A percentile compares a stretch with the other conserved stretches of the same genome.
Conservation (phyloP, 768 basidiomycete genomes). For the Tricholoma saponaceum region DNA sequence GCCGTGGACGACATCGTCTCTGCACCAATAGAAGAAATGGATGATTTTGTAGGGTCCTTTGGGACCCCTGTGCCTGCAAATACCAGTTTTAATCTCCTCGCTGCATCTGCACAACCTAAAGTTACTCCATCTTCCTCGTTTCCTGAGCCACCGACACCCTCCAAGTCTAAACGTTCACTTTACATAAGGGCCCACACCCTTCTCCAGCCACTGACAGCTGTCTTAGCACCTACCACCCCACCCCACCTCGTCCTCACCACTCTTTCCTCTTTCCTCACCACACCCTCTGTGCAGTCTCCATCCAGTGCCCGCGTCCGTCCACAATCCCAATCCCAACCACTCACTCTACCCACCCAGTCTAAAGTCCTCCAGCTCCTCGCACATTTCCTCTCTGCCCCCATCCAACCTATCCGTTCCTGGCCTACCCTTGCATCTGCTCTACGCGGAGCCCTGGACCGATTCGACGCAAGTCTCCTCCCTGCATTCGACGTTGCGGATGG, state of each 20-base stretch:
- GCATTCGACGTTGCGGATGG: slow-evolving; percentile 88
- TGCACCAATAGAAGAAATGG: slow-evolving; percentile 38
- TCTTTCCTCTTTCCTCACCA: slow-evolving; percentile 40
- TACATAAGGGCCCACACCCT: slow-evolving; percentile 66
- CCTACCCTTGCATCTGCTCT: slow-evolving; percentile 58
- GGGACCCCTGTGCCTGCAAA: background rate
- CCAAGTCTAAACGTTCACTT: slow-evolving; percentile 27
- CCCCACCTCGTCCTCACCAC: slow-evolving; percentile 66
- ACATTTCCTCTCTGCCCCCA: slow-evolving; percentile 61
- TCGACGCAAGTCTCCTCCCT: slow-evolving; percentile 80
- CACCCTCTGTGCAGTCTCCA: background rate
- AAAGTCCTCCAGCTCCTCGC: slow-evolving; percentile 69
- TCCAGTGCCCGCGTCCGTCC: background rate
- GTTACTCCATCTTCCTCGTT: background rate
- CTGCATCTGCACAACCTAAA: background rate
- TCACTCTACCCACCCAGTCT: slow-evolving; percentile 52
- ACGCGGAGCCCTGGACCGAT: slow-evolving; percentile 78
- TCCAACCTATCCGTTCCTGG: slow-evolving; percentile 75
- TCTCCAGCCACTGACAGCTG: slow-evolving; percentile 53
- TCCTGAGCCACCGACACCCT: background rate
- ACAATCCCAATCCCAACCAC: slow-evolving; percentile 18
- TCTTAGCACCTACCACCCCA: slow-evolving; percentile 46
- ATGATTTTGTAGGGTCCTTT: slow-evolving; percentile 39
- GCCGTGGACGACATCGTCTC: slow-evolving; percentile 33
- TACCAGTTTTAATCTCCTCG: background rate